A percentile compares a stretch with the other conserved stretches of the same genome.
Evolutionary conservation across 1,284 basidiomycete genomes (phyloP).

Genomic region (Irpex rosettiformis): DNA sequence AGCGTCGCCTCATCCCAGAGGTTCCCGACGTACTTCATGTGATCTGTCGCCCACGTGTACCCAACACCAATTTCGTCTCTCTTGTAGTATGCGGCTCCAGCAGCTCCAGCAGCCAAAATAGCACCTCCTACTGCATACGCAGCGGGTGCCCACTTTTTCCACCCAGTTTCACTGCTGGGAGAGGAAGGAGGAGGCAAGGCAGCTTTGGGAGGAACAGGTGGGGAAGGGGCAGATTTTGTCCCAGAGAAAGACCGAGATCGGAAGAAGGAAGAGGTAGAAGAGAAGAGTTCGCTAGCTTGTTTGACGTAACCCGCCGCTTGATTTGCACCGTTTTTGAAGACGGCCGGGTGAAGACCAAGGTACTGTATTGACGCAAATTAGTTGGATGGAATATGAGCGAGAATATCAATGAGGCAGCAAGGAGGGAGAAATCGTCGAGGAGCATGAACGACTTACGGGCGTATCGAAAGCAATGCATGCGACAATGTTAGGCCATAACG

Average conservation of each 20-base stretch:
- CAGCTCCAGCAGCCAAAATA: slow-evolving; percentile 78
- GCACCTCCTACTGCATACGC: slow-evolving; percentile 66
- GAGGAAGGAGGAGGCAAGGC: slow-evolving; percentile 24
- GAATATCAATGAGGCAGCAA: too few species aligned
- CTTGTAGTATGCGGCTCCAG: slow-evolving; percentile 80
- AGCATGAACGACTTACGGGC: slow-evolving; percentile 75
- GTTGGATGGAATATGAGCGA: too few species aligned
- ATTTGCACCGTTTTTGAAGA: slow-evolving; percentile 83
- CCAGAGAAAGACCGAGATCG: slow-evolving; percentile 27
- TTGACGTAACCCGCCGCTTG: slow-evolving; percentile 75
- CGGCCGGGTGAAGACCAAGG: slow-evolving; percentile 80
- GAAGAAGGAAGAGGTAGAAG: slow-evolving; percentile 41
- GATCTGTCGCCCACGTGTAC: slow-evolving; percentile 80
- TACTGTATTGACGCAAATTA: slow-evolving; percentile 46
- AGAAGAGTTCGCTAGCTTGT: slow-evolving; percentile 56
- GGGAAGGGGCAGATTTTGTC: slow-evolving; percentile 29
- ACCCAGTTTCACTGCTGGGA: slow-evolving; percentile 32
- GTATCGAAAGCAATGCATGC: slow-evolving; percentile 89
- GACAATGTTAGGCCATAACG: slow-evolving; percentile 81
- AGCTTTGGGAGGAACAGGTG: slow-evolving; percentile 19
- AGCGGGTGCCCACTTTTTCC: slow-evolving; percentile 63
- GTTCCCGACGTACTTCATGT: slow-evolving; percentile 87
- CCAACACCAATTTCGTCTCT: slow-evolving; percentile 69
- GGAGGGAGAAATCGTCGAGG: too few species aligned
- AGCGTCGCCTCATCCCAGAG: slow-evolving; percentile 81